Base-by-base conservation (phyloP, 2,329 filamentous ascomycete genomes). In the Calonectria crousiana region DNA sequence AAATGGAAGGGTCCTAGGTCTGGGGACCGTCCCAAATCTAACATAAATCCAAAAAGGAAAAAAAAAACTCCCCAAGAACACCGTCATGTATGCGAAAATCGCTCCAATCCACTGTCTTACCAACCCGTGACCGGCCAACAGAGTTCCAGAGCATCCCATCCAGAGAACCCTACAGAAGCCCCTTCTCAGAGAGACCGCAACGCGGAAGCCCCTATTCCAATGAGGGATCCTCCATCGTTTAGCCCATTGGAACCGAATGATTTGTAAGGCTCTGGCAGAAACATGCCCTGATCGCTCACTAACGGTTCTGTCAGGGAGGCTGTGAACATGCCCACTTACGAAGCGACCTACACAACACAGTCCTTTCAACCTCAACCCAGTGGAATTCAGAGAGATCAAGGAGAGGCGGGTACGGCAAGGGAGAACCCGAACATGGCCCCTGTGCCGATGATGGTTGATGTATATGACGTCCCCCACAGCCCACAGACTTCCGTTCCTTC, bases 1-100 rank as follows among this genome's bases (percentile, higher is more conserved):
- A 70, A 38, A 36, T 70, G 71, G 71, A 73, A 73, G 13, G 58
- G 71, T 1, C 41, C 36, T 3, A 34, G 34, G 10, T 6, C 8
- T 10, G n/a, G 2, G 23, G 5, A 2, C 26, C n/a, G 8, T 6
- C 3, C 14, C 10, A 4, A 13, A 26, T 11, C 14, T 16, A 10
- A 28, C 14, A 5, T 3, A 1, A 41, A 41, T 28, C 6, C 34
- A 41, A 10, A 41, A 2, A 16, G 14, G 32, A 34, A 60, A 3
- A 3, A 13, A 10, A 10, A 18, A 20, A 16, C 8, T 26, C 23
- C 36, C 11, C 34, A 28, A 62, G 6, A 28, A 10, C 10, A 41
- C 34, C 18, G 10, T 20, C 20, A 34, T 34, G 10, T 9, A 34
- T 6, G n/a, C 16, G 18, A 26, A 10, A 53, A n/a, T n/a, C 1